phyloP scores from a whole-genome alignment of 306 rosid species.

The Prunus armeniaca region DNA sequence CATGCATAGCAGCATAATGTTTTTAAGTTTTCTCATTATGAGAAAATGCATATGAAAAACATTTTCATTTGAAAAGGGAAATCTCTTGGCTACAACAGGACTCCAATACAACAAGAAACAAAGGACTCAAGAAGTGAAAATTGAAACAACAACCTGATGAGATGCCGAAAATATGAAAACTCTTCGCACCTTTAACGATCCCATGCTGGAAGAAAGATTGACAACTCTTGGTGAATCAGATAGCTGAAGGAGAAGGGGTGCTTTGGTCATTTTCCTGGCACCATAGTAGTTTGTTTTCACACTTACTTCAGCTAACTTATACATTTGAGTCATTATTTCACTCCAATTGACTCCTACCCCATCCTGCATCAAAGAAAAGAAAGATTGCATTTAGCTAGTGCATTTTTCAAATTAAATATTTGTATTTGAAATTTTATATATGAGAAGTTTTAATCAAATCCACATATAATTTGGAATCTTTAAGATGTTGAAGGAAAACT shows the following conservation, averaged over 20 bases:
- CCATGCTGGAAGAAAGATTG: constrained; percentile 32
- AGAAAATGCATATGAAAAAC: too few species aligned
- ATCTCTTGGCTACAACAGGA: too few species aligned
- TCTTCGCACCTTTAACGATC: constrained; percentile 34
- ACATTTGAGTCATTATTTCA: constrained; percentile 21
- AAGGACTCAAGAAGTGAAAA: too few species aligned
- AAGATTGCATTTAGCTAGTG: too few species aligned
- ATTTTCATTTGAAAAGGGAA: too few species aligned
- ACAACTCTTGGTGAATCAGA: constrained; percentile 51
- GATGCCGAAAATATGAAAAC: neutral
- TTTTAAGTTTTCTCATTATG: too few species aligned
- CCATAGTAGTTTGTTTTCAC: constrained; percentile 47
- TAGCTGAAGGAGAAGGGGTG: constrained; percentile 43
- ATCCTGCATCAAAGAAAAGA: neutral
- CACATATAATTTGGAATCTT: too few species aligned
- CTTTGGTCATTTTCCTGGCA: constrained; percentile 26
- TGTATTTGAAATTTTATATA: neutral
- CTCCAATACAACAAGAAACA: too few species aligned
- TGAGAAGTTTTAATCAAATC: too few species aligned
- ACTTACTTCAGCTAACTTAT: constrained; percentile 28
- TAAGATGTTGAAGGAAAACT: too few species aligned
- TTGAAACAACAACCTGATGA: neutral
- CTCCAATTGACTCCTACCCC: constrained; percentile 24
- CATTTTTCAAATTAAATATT: neutral
- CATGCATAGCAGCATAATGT: neutral